These are phyloP conservation scores for Cyanodermella asteris DNA, from an alignment of 2,329 filamentous ascomycete species.

Conservation along the genomic window DNA sequence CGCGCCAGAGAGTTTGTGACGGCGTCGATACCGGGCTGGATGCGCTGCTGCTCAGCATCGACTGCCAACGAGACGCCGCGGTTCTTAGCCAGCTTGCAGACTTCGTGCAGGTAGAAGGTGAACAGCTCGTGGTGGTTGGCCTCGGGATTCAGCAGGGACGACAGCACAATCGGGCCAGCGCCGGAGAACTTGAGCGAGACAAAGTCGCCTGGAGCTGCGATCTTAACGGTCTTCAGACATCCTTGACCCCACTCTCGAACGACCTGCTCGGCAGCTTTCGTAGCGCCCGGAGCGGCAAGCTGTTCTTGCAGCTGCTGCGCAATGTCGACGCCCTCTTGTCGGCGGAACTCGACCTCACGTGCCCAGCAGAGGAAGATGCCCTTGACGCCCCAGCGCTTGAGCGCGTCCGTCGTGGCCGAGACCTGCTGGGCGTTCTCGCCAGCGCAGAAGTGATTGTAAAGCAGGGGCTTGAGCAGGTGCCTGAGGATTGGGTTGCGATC, in stretches of 20 bases:
- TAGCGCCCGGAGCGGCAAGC: slow-evolving; percentile 10
- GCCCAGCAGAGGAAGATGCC: slow-evolving; percentile 76
- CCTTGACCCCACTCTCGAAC: slow-evolving; percentile 57
- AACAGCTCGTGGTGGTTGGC: slow-evolving; percentile 40
- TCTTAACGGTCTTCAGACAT: slow-evolving; percentile 46
- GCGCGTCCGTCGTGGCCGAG: slow-evolving; percentile 34
- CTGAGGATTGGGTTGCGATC: slow-evolving; percentile 54
- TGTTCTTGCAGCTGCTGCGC: neutral
- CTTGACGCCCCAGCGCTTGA: slow-evolving; percentile 56
- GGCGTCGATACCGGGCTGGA: slow-evolving; percentile 59
- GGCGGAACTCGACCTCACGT: slow-evolving; percentile 51
- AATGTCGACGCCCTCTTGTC: slow-evolving; percentile 14
- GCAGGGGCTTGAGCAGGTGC: slow-evolving; percentile 53
- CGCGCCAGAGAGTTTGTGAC: slow-evolving; percentile 62
- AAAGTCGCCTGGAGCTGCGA: slow-evolving; percentile 30
- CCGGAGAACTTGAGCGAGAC: slow-evolving; percentile 61
- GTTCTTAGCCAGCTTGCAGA: slow-evolving; percentile 49
- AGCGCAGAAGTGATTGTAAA: slow-evolving; percentile 82
- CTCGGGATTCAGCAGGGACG: no score
- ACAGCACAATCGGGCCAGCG: slow-evolving; percentile 51
- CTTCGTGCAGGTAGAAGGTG: slow-evolving; percentile 40
- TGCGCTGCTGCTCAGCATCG: slow-evolving; percentile 62
- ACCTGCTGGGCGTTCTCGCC: slow-evolving; percentile 55
- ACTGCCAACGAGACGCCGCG: slow-evolving; percentile 56
- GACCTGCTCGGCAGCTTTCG: slow-evolving; percentile 40